Evolutionary conservation across 139 green algal species (phyloP), one percentile per base, ranked within the genome.

Genomic region (Closterium sp.): DNA sequence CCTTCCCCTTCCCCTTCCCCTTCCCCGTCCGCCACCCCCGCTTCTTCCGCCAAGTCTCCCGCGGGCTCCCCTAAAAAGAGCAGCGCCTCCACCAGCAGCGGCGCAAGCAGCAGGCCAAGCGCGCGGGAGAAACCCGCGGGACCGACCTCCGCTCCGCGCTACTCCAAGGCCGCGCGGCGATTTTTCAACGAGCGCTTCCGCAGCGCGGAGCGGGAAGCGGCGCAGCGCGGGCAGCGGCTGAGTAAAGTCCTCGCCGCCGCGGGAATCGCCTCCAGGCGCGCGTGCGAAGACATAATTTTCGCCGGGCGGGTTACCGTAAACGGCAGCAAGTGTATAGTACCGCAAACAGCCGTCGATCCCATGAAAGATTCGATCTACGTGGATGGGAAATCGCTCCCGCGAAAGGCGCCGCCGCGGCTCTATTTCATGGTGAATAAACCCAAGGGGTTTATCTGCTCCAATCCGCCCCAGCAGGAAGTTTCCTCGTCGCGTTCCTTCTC

Each of bases 341-440:
- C 34, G 38, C 92, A 94, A 91, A 92, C 86, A 6, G 38, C 87
- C 2, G 93, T 95, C 30, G 87, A 96, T 89, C 90, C 94, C 0
- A 7, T 43, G 0, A 93, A 89, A 0, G 97, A 98, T 93, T 89
- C 93, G 25, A 93, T 98, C 33, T 85, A 81, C 34, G 90, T 97
- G 16, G 92, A 97, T 89, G 96, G 95, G 34, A 95, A 94, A 91
- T 31, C 43, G 95, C 85, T 88, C 21, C 91, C 83, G 2, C 84
- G 33, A 28, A 91, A 84, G 31, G 21, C 84, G 21, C 43, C 38
- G 5, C 28, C 31, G 33, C 91, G 95, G 36, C 32, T 93, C 35
- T 97, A 97, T 92, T 97, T 98, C 90, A 91, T 93, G 1, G 86
- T 97, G 9, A 96, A 98, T 94, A 98, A 98, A 93, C 97, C 97